Conservation (phyloP, 768 basidiomycete species). For the Rhodotorula graminis region DNA sequence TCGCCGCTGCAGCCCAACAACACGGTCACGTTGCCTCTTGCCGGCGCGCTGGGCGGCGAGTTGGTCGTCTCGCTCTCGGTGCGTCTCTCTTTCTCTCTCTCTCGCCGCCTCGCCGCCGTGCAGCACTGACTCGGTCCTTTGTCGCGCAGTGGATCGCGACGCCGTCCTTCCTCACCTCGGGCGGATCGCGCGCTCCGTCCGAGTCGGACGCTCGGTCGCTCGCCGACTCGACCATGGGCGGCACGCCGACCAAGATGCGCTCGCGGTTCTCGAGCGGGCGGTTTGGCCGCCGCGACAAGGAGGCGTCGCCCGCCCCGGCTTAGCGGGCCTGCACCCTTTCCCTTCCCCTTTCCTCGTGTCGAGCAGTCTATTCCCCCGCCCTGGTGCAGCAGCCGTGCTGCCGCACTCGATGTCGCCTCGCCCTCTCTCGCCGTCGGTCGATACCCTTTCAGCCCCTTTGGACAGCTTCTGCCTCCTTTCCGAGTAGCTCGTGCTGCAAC, state of each 20-base stretch:
- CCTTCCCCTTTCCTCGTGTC: not conserved
- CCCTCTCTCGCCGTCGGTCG: no score
- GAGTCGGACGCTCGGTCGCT: conserved; percentile 21
- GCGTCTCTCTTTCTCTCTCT: not conserved
- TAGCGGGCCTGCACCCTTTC: not conserved
- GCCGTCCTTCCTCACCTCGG: conserved; percentile 8
- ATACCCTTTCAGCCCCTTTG: not conserved
- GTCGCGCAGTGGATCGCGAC: conserved; percentile 1
- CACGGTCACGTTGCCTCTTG: conserved; percentile 5
- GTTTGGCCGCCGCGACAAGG: conserved; percentile 12
- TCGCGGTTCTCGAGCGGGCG: conserved; percentile 28
- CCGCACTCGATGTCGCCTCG: not conserved
- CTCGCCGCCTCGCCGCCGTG: no score
- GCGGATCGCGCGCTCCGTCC: not conserved
- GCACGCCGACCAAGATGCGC: conserved; percentile 12
- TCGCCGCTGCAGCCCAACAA: not conserved
- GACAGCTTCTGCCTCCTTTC: not conserved
- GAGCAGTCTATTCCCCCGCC: not conserved
- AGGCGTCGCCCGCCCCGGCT: not conserved
- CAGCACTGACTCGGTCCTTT: not conserved
- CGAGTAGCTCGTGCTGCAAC: no score
- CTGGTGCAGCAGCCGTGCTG: no score
- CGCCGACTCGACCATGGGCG: conserved; percentile 13
- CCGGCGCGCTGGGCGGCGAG: not conserved
- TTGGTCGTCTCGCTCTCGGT: conserved; percentile 13